Percentiles rank a stretch among this genome's conserved stretches.
These are phyloP conservation scores for Bipolaris oryzae DNA, from an alignment of 2,329 filamentous ascomycete species.

Conservation along the genomic window DNA sequence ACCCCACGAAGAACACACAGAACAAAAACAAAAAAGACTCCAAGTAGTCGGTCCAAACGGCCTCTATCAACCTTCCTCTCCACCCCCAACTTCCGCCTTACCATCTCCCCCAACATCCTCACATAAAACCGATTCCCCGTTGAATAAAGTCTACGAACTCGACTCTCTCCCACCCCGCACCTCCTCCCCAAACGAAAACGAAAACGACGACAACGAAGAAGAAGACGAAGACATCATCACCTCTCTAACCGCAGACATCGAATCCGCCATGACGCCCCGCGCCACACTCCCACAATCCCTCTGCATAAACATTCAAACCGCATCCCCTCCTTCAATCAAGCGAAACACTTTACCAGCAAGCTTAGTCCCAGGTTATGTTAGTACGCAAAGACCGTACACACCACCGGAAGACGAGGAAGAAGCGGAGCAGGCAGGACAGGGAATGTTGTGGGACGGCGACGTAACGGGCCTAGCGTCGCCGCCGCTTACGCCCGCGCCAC, in stretches of 20 bases:
- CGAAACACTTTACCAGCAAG: neutral
- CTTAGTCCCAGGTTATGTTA: neutral
- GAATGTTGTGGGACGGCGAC: too few relatives aligned
- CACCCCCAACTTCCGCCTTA: neutral
- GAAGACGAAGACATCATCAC: conserved; percentile 17
- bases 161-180: neutral
- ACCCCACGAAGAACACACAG: neutral
- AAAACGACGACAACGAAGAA: too few relatives aligned
- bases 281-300: neutral
- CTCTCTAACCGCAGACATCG: conserved; percentile 28
- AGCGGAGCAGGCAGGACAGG: too few relatives aligned
- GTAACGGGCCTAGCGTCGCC: conserved; percentile 2
- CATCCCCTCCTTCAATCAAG: neutral
- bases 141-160: neutral
- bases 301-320: neutral
- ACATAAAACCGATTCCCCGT: neutral
- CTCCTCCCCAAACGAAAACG: neutral
- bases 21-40: neutral
- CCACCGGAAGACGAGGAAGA: neutral
- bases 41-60: conserved; percentile 14
- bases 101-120: neutral
- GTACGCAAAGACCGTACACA: neutral
- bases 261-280: conserved; percentile 3
- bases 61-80: conserved; percentile 1
- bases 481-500: conserved; percentile 9